Base-by-base conservation (phyloP, 805 yeast species). In the Ascoidea rubescens region DNA sequence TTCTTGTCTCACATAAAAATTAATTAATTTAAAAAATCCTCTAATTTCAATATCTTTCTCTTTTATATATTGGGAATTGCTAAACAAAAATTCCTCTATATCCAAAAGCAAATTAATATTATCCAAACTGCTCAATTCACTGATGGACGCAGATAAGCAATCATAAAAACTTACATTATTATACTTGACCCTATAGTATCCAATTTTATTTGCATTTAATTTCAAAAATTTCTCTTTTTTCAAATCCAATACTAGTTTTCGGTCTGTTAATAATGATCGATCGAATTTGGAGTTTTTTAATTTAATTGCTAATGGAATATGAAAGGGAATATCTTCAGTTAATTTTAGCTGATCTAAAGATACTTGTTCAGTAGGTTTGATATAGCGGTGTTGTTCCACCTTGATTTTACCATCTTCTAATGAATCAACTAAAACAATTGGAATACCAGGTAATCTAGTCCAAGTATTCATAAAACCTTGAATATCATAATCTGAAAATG, bases 401-500 rank as follows among this genome's bases (percentile, higher is more conserved):
- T 58, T 60, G 4, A 73, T 59, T 50, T 63, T 65, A 5, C 55
- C 60, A 2, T 60, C 64, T 0, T 59, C 63, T 28, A 59, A 59
- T 1, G 59, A 47, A 0, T 59, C 54, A 2, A 77, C 77, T 2
- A 62, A 58, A 5, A 83, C 59, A 1, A 77, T 61, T 5, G 90
- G 88, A 51, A 66, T 74, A 1, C 90, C 89, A 0, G 82, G 71
- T 12, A 72, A 63, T 59, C 77, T 71, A 2, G 75, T 64, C 89
- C 88, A 83, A 0, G 86, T 74, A 55, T 77, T 73, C 55, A 75
- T 67, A 51, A 81, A 77, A 0, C 73, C 66, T 28, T 72, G 64
- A n/a, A 80, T 58, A 58, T 79, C 82, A 47, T 70, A 59, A 5
- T 69, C 60, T 3, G 67, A 59, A 1, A 55, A 52, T 48, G 69